Conservation (phyloP, 768 basidiomycete species). For the Boletus eberwhitei region DNA sequence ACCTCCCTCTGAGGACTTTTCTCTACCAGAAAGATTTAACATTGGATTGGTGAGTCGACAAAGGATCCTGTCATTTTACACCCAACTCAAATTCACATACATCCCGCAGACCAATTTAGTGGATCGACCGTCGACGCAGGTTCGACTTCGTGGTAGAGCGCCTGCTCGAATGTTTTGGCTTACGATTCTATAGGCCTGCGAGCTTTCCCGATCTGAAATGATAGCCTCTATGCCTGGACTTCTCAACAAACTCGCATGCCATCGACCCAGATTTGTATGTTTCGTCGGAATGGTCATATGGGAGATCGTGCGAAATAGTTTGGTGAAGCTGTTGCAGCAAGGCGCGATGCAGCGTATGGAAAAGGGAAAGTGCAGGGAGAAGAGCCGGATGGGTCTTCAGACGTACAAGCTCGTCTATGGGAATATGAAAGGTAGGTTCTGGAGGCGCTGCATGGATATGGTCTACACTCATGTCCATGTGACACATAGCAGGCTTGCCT, state of each 20-base stretch:
- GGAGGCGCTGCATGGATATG: not conserved
- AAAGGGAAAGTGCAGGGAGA: constrained; percentile 8
- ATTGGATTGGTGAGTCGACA: constrained; percentile 58
- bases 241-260: constrained; percentile 53
- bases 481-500: not conserved
- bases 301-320: constrained; percentile 36
- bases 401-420: constrained; percentile 19
- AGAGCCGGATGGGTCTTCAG: constrained; percentile 22
- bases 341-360: not conserved
- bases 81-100: not conserved
- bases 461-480: not conserved
- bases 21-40: constrained; percentile 53
- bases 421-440: constrained; percentile 4
- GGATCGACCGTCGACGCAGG: constrained; percentile 63
- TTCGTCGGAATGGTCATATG: constrained; percentile 78
- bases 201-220: constrained; percentile 54
- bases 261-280: constrained; percentile 65
- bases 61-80: not conserved
- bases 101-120: constrained; percentile 68
- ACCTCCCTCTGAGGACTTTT: constrained; percentile 55
- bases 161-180: not conserved
- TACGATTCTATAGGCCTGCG: constrained; percentile 42
- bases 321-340: constrained; percentile 27
- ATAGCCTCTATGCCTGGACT: constrained; percentile 51
- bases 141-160: constrained; percentile 19